Percentiles rank a stretch among this genome's conserved stretches.
These are phyloP conservation scores for Lasiodiplodia theobromae DNA, from an alignment of 2,329 filamentous ascomycete species.

Conservation along the genomic window DNA sequence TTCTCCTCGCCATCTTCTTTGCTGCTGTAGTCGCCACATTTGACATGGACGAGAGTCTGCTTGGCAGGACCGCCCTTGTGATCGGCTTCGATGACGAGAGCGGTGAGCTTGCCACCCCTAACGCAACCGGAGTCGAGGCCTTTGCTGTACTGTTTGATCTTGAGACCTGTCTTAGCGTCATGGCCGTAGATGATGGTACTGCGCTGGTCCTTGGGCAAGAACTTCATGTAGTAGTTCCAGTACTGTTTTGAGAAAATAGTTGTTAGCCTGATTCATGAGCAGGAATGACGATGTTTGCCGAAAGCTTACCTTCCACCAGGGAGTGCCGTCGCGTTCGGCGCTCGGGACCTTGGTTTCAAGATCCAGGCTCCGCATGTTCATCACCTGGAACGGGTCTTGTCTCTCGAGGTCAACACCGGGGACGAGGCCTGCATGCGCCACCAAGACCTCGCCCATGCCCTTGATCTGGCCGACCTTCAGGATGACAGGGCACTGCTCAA, in stretches of 20 bases:
- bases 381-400: constrained; percentile 80
- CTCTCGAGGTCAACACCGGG: constrained; percentile 73
- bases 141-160: constrained; percentile 73
- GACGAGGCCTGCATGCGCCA: constrained; percentile 87
- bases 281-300: not conserved
- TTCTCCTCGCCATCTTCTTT: not conserved
- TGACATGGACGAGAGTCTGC: constrained; percentile 44
- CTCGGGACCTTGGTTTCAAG: constrained; percentile 66
- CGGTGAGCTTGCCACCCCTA: constrained; percentile 76
- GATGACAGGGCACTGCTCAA: constrained; percentile 78
- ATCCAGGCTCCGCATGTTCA: constrained; percentile 89
- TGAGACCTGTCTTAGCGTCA: constrained; percentile 76
- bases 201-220: constrained; percentile 46
- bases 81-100: constrained; percentile 73
- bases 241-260: constrained; percentile 41
- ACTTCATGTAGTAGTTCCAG: constrained; percentile 55
- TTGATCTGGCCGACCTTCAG: constrained; percentile 71
- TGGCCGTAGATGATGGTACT: constrained; percentile 87
- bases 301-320: constrained; percentile 68
- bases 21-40: constrained; percentile 47
- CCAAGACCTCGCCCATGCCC: constrained; percentile 68
- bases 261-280: not conserved
- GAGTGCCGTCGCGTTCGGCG: constrained; percentile 60
- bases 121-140: constrained; percentile 88
- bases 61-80: constrained; percentile 5